Evolutionary conservation across 208 protist species (phyloP).

Genomic region (Trypanosoma scelopori): DNA sequence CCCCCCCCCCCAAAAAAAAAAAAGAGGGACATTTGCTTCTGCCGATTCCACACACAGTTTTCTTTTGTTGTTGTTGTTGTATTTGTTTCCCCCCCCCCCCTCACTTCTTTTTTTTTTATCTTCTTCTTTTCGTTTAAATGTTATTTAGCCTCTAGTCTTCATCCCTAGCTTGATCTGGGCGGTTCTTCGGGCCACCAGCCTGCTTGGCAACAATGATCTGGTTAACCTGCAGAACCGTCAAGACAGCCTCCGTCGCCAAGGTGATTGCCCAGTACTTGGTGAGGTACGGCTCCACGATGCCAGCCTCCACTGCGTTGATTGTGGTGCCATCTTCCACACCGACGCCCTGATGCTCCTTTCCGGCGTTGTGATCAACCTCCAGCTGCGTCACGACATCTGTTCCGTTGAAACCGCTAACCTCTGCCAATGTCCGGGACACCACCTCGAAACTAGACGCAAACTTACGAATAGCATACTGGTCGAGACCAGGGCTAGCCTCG

Average conservation of each 20-base stretch:
- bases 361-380: constrained; percentile 94
- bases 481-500: constrained; percentile 93
- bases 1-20: no score
- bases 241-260: constrained; percentile 95
- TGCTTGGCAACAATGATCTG: constrained; percentile 99
- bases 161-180: constrained; percentile 82
- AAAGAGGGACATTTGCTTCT: no score
- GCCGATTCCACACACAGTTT: no score
- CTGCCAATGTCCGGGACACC: constrained; percentile 97
- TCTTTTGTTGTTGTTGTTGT: no score
- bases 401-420: constrained; percentile 97
- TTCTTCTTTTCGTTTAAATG: background rate
- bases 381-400: constrained; percentile 96
- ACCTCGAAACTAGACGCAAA: constrained; percentile 98
- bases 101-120: background rate
- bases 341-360: constrained; percentile 91
- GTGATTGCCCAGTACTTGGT: constrained; percentile 94
- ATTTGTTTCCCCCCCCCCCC: no score
- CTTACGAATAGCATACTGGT: constrained; percentile 98
- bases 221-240: constrained; percentile 95
- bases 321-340: constrained; percentile 91
- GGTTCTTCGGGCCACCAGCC: constrained; percentile 95
- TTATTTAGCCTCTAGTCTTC: constrained; percentile 46
- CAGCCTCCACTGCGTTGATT: constrained; percentile 77
- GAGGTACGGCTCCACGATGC: constrained; percentile 94